phyloP scores from a whole-genome alignment of 306 rosid species.

The Macrotyloma uniflorum region DNA sequence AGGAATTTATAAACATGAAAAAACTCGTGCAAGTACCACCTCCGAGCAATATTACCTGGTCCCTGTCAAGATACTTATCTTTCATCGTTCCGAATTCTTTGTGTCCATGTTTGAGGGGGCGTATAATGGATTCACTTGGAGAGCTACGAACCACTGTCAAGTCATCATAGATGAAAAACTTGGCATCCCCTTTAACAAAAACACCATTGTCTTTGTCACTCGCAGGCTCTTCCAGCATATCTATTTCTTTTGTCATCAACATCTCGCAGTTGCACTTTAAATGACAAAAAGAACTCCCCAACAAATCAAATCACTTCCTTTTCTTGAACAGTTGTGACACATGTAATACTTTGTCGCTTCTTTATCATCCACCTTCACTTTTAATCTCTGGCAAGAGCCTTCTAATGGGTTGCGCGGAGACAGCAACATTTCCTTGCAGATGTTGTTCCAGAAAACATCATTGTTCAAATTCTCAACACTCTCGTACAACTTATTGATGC shows the following conservation, averaged over 20 bases:
- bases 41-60: neutral
- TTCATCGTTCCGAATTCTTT: neutral
- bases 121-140: neutral
- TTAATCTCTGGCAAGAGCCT: neutral
- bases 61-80: too few relatives aligned
- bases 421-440: neutral
- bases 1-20: too few relatives aligned
- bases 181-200: neutral
- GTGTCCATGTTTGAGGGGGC: neutral
- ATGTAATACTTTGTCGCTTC: neutral
- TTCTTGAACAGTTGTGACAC: neutral
- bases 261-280: neutral
- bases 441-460: neutral
- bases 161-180: neutral
- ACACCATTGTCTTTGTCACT: neutral
- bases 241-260: neutral
- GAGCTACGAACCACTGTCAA: neutral
- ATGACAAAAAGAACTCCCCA: neutral
- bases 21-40: too few relatives aligned
- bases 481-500: neutral
- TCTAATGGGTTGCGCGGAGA: neutral
- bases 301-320: neutral
- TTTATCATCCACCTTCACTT: neutral
- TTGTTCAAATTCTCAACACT: neutral
- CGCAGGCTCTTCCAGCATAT: neutral